phyloP scores from a whole-genome alignment of 192 early-diverging fungal genomes.

The Oehlia diaphana region DNA sequence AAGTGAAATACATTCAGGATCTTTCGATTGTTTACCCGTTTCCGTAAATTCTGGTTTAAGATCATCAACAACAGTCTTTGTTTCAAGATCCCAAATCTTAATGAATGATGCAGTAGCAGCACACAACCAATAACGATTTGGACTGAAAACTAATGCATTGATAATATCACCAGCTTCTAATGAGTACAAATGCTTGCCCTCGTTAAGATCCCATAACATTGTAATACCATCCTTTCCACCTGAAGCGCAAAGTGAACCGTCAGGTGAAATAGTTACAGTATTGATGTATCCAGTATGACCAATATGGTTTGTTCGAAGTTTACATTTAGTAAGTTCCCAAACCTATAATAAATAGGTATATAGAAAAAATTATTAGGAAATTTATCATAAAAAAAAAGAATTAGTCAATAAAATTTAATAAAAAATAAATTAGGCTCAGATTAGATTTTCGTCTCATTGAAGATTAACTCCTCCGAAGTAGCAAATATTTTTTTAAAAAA shows the following conservation, averaged over 20 bases:
- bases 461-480: slow-evolving; percentile 67
- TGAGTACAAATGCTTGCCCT: slow-evolving; percentile 99
- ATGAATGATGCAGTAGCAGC: slow-evolving; percentile 93
- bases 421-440: slow-evolving; percentile 38
- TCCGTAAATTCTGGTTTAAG: slow-evolving; percentile 73
- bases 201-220: slow-evolving; percentile 99
- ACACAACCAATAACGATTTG: slow-evolving; percentile 99
- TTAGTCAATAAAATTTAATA: background rate
- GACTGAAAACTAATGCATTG: slow-evolving; percentile 98
- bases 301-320: slow-evolving; percentile 98
- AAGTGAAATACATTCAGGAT: slow-evolving; percentile 89
- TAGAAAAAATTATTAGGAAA: background rate
- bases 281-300: slow-evolving; percentile 98
- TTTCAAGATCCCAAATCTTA: slow-evolving; percentile 99
- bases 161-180: slow-evolving; percentile 94
- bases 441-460: slow-evolving; percentile 65
- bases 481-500: slow-evolving; percentile 56
- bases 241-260: slow-evolving; percentile 99
- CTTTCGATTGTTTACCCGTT: slow-evolving; percentile 69
- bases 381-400: background rate
- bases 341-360: slow-evolving; percentile 56
- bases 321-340: slow-evolving; percentile 98
- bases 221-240: slow-evolving; percentile 99
- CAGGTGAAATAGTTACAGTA: slow-evolving; percentile 98
- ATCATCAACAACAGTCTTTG: slow-evolving; percentile 96